Base-by-base conservation (phyloP, 2,329 filamentous ascomycete genomes). In the Ambrosiella beaveri region DNA sequence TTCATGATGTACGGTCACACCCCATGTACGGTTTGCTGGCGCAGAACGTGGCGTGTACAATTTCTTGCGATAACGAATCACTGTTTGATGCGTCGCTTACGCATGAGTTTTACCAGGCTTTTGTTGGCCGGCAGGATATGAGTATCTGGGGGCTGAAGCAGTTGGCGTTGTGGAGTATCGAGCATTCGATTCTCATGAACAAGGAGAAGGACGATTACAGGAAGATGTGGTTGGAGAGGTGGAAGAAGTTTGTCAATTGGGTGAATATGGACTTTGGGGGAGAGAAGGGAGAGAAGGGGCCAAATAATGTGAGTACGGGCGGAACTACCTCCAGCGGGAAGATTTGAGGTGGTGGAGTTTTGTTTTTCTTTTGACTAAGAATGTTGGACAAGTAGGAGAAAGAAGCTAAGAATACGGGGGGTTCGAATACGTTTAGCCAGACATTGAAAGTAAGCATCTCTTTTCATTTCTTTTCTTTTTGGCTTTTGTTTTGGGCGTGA, bases 61-160 rank as follows among this genome's bases (percentile, higher is more conserved):
- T 88, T 45, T 88, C 81, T 64, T 85, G 82, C 19, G 85, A 89
- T 64, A 88, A 89, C 62, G 84, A 84, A 6, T 84, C 84, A 0
- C 71, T 88, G 0, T 88, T 88, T 66, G 75, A 75, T 82, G 86
- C 84, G 12, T 81, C 81, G 1, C 74, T 88, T 49, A 84, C 82
- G 0, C 83, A 88, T 63, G 85, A 89, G 65, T 88, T 88, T 65
- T 88, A 88, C 66, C 85, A 89, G 65, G 75, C 83, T 60, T 80
- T 88, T 74, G 76, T 85, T 7, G 85, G 85, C 53, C 80, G 80
- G 50, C 72, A 75, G 11, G 75, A 79, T 59, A 86, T 88, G 75
- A 78, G 75, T 15, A 68, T 89, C 0, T 79, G 79, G 62, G 84
- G 84, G 49, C 86, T 84, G 81, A 83, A 84, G 65, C 84, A 88